Base-by-base conservation (phyloP, 345 rosid genomes). In the Dipteronia dyeriana region DNA sequence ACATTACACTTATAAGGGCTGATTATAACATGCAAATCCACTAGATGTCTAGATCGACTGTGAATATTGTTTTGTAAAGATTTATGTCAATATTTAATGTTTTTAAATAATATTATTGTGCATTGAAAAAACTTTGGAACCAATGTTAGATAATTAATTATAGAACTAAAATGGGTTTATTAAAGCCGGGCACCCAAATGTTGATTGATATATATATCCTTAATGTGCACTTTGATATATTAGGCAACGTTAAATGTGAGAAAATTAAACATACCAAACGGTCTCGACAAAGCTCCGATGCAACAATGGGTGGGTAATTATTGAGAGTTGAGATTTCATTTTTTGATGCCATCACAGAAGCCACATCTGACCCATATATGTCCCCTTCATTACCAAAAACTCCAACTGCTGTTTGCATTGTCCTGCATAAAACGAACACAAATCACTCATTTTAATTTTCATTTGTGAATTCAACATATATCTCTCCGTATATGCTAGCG, bases 351-450 rank as follows among this genome's bases (percentile, higher is more conserved):
- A 86, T 86, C 69, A 89, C 71, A 8, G 83, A 84, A 59, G 87
- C 74, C 63, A 78, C 78, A 38, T 82, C 73, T 38, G 83, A 65
- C 20, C 86, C 91, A 78, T 91, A 76, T 51, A 16, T 69, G 14
- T 66, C 45, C 31, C 77, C 79, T 71, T 82, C 91, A 5, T 86
- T 83, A 0, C 93, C 91, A 78, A 90, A 91, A 25, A 83, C 88
- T 59, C 93, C 92, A 71, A 88, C 90, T 11, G 92, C 92, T 7
- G 96, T 90, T 80, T 91, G 96, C 84, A 90, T 86, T 47, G 96
- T 87, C 92, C 96, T 91, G 77, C 12, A 70, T 34, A 34, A 34
- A 34, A 11, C 34, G 70, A 68, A 71, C 54, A 49, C 13, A 49
- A 10, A 45, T 45, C 51, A 45, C 2, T 45, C 2, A 9, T 45